These are phyloP conservation scores for Striga asiatica DNA, from an alignment of 257 asterid species.

Conservation along the genomic window DNA sequence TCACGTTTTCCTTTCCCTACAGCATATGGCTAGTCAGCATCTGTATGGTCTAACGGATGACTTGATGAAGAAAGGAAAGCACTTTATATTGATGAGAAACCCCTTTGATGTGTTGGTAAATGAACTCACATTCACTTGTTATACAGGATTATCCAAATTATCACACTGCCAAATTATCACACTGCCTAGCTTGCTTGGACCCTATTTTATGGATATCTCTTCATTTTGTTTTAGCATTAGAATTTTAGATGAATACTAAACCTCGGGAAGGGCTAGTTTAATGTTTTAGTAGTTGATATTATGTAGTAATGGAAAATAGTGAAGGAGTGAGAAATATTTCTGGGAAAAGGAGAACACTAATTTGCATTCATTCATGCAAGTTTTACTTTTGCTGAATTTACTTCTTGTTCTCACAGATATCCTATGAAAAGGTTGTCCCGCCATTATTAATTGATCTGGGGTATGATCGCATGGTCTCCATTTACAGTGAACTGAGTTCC, in stretches of 20 bases:
- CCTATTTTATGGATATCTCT: neutral
- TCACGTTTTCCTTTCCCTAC: slow-evolving; percentile 19
- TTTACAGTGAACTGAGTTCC: slow-evolving; percentile 48
- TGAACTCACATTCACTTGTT: slow-evolving; percentile 11
- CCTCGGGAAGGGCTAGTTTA: neutral
- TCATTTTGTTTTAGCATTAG: neutral
- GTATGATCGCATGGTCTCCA: slow-evolving; percentile 43
- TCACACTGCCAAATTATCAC: neutral
- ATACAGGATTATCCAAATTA: neutral
- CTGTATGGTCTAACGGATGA: slow-evolving; percentile 54
- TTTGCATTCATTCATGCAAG: slow-evolving; percentile 1
- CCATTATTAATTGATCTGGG: slow-evolving; percentile 60
- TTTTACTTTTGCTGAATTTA: slow-evolving; percentile 14
- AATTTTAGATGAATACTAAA: neutral
- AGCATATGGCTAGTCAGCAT: slow-evolving; percentile 84
- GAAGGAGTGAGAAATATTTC: neutral
- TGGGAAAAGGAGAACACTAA: neutral
- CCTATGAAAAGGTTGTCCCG: slow-evolving; percentile 50
- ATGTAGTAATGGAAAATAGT: neutral
- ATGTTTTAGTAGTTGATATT: neutral
- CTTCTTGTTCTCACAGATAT: slow-evolving; percentile 39
- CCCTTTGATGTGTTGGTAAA: slow-evolving; percentile 81
- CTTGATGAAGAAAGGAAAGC: slow-evolving; percentile 72
- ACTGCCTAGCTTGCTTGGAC: neutral
- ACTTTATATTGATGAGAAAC: slow-evolving; percentile 68